These are phyloP conservation scores for Dalbergia cochinchinensis DNA, from an alignment of 306 rosid genomes.

Conservation along the genomic window DNA sequence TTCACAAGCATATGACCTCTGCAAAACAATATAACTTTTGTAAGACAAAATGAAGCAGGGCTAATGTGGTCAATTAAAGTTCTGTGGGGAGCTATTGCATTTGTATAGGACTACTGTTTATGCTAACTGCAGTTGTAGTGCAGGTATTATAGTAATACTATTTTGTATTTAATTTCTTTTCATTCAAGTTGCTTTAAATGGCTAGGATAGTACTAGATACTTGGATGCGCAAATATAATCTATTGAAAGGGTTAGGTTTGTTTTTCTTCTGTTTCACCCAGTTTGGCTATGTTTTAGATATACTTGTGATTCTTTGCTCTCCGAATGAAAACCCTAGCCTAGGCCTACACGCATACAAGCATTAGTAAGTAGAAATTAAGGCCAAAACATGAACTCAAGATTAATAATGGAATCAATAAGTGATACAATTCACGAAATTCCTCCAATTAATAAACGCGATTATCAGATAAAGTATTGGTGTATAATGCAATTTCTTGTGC, in stretches of 20 bases:
- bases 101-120: background rate
- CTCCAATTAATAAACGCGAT: background rate
- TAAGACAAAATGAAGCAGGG: background rate
- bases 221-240: background rate
- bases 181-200: background rate
- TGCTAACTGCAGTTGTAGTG: background rate
- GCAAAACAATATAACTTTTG: slow-evolving; percentile 2
- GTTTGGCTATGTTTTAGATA: background rate
- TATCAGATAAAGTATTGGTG: background rate
- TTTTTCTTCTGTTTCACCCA: background rate
- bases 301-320: background rate
- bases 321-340: slow-evolving; percentile 12
- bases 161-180: no score
- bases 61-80: background rate
- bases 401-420: slow-evolving; percentile 19
- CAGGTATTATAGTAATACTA: background rate
- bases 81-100: background rate
- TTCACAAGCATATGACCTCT: background rate
- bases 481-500: background rate
- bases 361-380: slow-evolving; percentile 8
- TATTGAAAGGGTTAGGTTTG: no score
- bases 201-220: background rate
- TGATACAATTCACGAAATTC: background rate
- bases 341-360: background rate
- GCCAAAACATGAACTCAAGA: slow-evolving; percentile 9